phyloP scores from a whole-genome alignment of 495 filamentous ascomycete species.

The Letharia columbiana region DNA sequence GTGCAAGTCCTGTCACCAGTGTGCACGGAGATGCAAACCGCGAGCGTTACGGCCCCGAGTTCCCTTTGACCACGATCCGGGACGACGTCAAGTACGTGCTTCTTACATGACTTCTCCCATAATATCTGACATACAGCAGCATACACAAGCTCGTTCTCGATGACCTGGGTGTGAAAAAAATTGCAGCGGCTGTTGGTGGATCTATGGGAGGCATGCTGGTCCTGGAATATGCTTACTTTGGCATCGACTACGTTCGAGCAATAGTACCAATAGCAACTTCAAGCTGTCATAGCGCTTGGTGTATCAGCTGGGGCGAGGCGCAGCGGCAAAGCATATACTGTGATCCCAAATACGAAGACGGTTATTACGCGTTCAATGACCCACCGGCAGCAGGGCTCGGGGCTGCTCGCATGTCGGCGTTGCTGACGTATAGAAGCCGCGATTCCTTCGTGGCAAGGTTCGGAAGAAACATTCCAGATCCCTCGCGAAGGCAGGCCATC shows the following conservation, averaged over 20 bases:
- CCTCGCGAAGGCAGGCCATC: slow-evolving; percentile 68
- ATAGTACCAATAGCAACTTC: slow-evolving; percentile 95
- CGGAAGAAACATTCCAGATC: slow-evolving; percentile 84
- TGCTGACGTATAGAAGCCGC: slow-evolving; percentile 89
- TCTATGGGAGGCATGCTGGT: slow-evolving; percentile 98
- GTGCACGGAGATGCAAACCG: slow-evolving; percentile 68
- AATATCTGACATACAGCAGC: slow-evolving; percentile 39
- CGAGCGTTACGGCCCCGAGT: slow-evolving; percentile 86
- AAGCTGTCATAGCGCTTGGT: slow-evolving; percentile 93
- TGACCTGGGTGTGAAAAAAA: slow-evolving; percentile 73
- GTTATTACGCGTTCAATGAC: slow-evolving; percentile 79
- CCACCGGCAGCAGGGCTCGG: slow-evolving; percentile 80
- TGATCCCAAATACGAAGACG: slow-evolving; percentile 96
- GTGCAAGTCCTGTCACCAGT: slow-evolving; percentile 84
- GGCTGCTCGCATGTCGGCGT: slow-evolving; percentile 91
- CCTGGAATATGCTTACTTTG: slow-evolving; percentile 93
- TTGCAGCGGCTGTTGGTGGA: slow-evolving; percentile 89
- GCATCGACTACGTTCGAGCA: slow-evolving; percentile 81
- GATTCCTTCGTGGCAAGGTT: slow-evolving; percentile 96
- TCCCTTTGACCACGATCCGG: slow-evolving; percentile 86
- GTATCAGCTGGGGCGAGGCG: slow-evolving; percentile 97
- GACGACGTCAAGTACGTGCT: slow-evolving; percentile 81
- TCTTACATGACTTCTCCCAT: slow-evolving; percentile 2
- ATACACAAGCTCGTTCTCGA: slow-evolving; percentile 89
- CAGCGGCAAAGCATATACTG: slow-evolving; percentile 97